Evolutionary conservation across 345 rosid genomes (phyloP).

Genomic region (Dipteronia dyeriana): DNA sequence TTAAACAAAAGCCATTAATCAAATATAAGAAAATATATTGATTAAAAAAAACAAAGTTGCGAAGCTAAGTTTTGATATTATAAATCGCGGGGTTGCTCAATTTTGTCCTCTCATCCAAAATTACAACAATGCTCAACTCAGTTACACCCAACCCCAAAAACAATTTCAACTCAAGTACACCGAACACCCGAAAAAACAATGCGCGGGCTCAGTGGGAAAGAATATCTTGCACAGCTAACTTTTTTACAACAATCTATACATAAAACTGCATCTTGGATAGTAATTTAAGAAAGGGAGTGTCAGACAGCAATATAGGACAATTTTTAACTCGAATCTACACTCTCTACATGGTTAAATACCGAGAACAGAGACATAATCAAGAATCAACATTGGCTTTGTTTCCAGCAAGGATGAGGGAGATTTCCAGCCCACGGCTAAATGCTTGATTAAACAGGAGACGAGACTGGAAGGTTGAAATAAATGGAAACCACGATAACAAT

Average conservation of each 20-base stretch:
- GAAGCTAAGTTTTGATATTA: too few relatives aligned
- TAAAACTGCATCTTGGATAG: not conserved
- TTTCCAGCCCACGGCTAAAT: conserved; percentile 97
- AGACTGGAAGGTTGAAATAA: conserved; percentile 94
- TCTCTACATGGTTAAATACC: not conserved
- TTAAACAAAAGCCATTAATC: too few relatives aligned
- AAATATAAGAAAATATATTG: too few relatives aligned
- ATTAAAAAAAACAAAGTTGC: too few relatives aligned
- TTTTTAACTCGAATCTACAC: not conserved
- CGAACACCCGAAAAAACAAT: not conserved
- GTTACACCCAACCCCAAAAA: not conserved
- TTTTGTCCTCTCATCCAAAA: not conserved
- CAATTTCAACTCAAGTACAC: not conserved
- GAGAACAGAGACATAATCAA: conserved; percentile 23
- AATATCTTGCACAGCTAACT: not conserved
- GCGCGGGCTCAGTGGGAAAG: not conserved
- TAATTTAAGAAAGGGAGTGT: not conserved
- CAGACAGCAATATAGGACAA: not conserved
- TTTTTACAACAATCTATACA: conserved; percentile 12
- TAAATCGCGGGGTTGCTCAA: not conserved
- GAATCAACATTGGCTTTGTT: conserved; percentile 88
- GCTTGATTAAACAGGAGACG: conserved; percentile 99
- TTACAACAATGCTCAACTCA: not conserved
- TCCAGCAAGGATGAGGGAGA: conserved; percentile 95
- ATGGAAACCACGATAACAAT: conserved; percentile 92